These are phyloP conservation scores for Penicillium sp. DNA, from an alignment of 2,329 filamentous ascomycete genomes.

Conservation along the genomic window DNA sequence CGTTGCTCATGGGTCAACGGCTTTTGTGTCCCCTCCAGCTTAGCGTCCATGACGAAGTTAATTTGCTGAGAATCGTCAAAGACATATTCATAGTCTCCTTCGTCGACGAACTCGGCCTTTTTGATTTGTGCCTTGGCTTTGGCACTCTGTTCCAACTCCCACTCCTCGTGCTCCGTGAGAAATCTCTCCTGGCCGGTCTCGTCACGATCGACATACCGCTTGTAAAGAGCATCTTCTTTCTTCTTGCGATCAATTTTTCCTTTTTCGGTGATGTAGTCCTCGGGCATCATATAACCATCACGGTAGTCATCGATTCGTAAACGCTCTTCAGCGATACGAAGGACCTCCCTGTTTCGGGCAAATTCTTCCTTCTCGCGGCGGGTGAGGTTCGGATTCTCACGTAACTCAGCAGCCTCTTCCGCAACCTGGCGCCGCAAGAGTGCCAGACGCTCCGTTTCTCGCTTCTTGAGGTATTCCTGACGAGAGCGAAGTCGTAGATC, in stretches of 20 bases:
- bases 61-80: conserved; percentile 87
- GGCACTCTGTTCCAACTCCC: conserved; percentile 84
- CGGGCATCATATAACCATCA: conserved; percentile 89
- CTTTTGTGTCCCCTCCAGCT: conserved; percentile 68
- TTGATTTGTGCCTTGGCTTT: conserved; percentile 86
- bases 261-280: conserved; percentile 92
- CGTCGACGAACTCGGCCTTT: conserved; percentile 68
- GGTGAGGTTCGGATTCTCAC: conserved; percentile 70
- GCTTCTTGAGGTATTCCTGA: conserved; percentile 90
- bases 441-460: conserved; percentile 79
- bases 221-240: conserved; percentile 87
- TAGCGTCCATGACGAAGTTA: conserved; percentile 74
- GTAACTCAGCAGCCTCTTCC: conserved; percentile 79
- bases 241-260: conserved; percentile 82
- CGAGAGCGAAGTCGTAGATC: conserved; percentile 80
- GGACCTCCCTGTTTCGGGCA: conserved; percentile 76
- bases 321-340: conserved; percentile 79
- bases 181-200: conserved; percentile 85
- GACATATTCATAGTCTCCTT: conserved; percentile 86
- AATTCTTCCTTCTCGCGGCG: conserved; percentile 83
- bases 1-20: conserved; percentile 73
- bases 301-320: conserved; percentile 84
- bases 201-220: conserved; percentile 82
- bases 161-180: conserved; percentile 91
- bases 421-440: conserved; percentile 85